Percentiles rank a stretch among this genome's conserved stretches.
phyloP scores from a whole-genome alignment of 129 eudicot genomes.

The Pittosporum tobira region DNA sequence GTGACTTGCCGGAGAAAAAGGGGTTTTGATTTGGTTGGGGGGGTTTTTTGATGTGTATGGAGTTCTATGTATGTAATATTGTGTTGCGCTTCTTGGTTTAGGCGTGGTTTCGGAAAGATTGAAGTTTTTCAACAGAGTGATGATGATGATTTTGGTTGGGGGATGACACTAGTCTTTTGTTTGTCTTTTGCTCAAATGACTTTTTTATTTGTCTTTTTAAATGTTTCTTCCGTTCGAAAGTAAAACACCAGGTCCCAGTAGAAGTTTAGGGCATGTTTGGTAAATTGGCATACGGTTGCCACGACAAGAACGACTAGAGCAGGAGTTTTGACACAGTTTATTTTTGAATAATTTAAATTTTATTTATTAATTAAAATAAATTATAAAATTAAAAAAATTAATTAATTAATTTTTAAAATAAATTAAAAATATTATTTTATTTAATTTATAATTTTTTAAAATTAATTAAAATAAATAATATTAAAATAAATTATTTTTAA shows the following conservation, averaged over 20 bases:
- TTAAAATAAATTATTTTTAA: neutral
- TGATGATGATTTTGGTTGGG: no score
- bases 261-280: no score
- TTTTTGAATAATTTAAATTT: neutral
- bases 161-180: no score
- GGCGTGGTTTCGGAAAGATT: neutral
- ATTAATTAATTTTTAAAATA: neutral
- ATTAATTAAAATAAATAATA: neutral
- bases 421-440: neutral
- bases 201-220: no score
- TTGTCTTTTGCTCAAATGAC: no score
- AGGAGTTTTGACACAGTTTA: no score
- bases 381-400: neutral
- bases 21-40: neutral
- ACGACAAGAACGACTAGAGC: no score
- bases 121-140: neutral
- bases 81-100: neutral
- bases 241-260: no score
- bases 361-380: neutral
- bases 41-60: neutral
- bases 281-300: no score
- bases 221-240: no score
- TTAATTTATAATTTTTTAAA: no score
- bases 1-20: slow-evolving; percentile 8
- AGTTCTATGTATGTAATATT: neutral